These are phyloP conservation scores for Acorus calamus DNA, from an alignment of 106 monocot genomes.

Conservation along the genomic window DNA sequence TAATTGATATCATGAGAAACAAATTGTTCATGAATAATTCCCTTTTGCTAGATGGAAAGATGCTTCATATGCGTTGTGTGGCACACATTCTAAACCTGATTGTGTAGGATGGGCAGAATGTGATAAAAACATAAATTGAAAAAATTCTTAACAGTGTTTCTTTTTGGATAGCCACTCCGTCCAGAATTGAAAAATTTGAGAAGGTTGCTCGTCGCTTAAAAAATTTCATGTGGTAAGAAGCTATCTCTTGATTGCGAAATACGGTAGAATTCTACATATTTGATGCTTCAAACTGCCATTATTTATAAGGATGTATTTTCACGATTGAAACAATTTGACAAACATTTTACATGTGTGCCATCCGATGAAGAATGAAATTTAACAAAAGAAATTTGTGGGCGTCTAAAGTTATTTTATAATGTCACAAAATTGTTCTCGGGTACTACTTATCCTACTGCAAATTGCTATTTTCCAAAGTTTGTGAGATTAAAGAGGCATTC, in stretches of 20 bases:
- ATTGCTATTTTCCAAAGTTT: slow-evolving; percentile 9
- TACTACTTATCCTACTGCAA: slow-evolving; percentile 11
- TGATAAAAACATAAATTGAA: slow-evolving; percentile 7
- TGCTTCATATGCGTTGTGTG: slow-evolving; percentile 14
- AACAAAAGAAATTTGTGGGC: slow-evolving; percentile 9
- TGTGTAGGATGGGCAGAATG: slow-evolving; percentile 11
- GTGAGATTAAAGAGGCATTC: slow-evolving; percentile 4
- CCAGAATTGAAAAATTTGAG: slow-evolving; percentile 12
- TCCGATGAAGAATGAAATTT: slow-evolving; percentile 7
- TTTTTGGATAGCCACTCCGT: slow-evolving; percentile 6
- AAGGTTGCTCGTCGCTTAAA: not conserved
- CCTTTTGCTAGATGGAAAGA: slow-evolving; percentile 1
- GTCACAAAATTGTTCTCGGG: not conserved
- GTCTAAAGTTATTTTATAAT: not conserved
- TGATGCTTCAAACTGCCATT: slow-evolving; percentile 5
- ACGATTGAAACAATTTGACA: not conserved
- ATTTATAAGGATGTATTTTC: slow-evolving; percentile 7
- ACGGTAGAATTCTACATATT: slow-evolving; percentile 10
- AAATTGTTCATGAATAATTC: not conserved
- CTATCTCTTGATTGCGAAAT: slow-evolving; percentile 4
- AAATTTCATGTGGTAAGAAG: not conserved
- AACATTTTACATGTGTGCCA: not conserved
- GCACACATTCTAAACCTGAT: slow-evolving; percentile 21
- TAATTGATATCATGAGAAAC: not conserved
- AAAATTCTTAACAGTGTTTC: slow-evolving; percentile 9